phyloP scores from a whole-genome alignment of 345 rosid species.

The Melastoma malabathricum region DNA sequence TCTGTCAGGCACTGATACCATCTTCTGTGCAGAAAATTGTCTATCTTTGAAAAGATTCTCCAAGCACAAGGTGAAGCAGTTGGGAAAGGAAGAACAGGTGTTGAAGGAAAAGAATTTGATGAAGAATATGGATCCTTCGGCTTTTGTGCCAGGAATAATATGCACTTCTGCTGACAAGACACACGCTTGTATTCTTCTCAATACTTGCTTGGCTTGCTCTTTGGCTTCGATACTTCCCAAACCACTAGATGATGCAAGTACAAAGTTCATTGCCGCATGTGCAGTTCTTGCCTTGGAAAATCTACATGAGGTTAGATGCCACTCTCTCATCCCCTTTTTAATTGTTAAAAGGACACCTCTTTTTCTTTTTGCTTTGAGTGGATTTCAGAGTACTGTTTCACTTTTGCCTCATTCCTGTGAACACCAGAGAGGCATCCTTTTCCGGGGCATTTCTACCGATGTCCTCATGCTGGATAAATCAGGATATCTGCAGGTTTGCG shows the following conservation, averaged over 20 bases:
- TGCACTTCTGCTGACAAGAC: slow-evolving; percentile 54
- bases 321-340: slow-evolving; percentile 6
- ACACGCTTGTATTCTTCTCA: slow-evolving; percentile 60
- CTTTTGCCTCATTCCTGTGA: slow-evolving; percentile 11
- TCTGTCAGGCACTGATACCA: background rate
- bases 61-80: slow-evolving; percentile 56
- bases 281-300: slow-evolving; percentile 61
- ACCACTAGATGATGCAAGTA: slow-evolving; percentile 62
- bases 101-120: slow-evolving; percentile 68
- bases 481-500: slow-evolving; percentile 68
- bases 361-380: background rate
- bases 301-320: slow-evolving; percentile 50
- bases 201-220: slow-evolving; percentile 67
- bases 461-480: slow-evolving; percentile 73
- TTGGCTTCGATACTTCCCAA: slow-evolving; percentile 65
- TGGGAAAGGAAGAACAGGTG: slow-evolving; percentile 85
- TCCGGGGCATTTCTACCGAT: slow-evolving; percentile 80
- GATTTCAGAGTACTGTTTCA: background rate
- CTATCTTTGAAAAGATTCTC: slow-evolving; percentile 80
- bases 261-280: slow-evolving; percentile 66
- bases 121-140: slow-evolving; percentile 43
- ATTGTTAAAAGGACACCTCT: background rate
- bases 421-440: slow-evolving; percentile 62
- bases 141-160: slow-evolving; percentile 56
- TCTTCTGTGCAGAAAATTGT: slow-evolving; percentile 25